Evolutionary conservation across 805 yeast species (phyloP).

Genomic region (Lachancea waltii): DNA sequence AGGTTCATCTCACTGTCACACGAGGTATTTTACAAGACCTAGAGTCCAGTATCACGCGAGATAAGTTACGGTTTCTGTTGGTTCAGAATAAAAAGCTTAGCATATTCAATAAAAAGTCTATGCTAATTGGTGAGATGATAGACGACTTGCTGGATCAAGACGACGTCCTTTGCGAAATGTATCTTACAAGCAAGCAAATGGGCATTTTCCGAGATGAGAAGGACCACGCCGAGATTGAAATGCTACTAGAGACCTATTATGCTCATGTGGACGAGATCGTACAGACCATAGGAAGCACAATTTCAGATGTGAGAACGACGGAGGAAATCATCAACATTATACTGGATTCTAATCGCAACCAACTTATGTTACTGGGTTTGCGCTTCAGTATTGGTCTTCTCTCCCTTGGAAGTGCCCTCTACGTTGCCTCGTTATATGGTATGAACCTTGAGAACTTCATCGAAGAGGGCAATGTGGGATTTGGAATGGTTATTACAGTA

Average conservation of each 20-base stretch:
- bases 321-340: constrained; percentile 94
- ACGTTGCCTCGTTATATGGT: constrained; percentile 83
- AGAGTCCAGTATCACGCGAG: constrained; percentile 76
- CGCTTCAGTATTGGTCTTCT: constrained; percentile 77
- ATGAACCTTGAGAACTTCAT: constrained; percentile 92
- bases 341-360: constrained; percentile 88
- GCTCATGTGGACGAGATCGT: constrained; percentile 91
- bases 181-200: constrained; percentile 55
- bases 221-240: constrained; percentile 83
- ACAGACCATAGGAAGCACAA: constrained; percentile 72
- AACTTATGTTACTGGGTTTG: constrained; percentile 80
- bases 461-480: constrained; percentile 75
- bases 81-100: constrained; percentile 80
- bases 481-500: constrained; percentile 40
- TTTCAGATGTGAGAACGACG: constrained; percentile 81
- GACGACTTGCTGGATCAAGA: constrained; percentile 85
- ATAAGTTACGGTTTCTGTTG: constrained; percentile 67
- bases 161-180: constrained; percentile 76
- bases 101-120: constrained; percentile 78
- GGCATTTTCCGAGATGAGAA: constrained; percentile 45
- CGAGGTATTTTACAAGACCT: constrained; percentile 67
- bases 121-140: constrained; percentile 71
- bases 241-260: constrained; percentile 84
- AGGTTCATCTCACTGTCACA: constrained; percentile 71
- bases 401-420: constrained; percentile 74